Evolutionary conservation across 2,329 filamentous ascomycete species (phyloP).

Genomic region (Fusarium sacchari): DNA sequence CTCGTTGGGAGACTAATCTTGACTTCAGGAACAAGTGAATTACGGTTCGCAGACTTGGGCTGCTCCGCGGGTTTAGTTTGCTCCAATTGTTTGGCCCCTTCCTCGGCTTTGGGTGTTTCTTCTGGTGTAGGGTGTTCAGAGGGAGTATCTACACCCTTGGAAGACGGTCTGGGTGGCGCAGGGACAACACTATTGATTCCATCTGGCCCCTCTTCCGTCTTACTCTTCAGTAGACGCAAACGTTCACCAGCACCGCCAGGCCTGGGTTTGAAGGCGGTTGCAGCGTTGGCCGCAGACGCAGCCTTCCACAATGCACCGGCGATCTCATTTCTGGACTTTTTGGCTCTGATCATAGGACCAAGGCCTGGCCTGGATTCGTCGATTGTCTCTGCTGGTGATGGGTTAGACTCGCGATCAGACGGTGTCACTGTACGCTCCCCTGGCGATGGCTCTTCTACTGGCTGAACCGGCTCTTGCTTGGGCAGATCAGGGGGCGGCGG

Average conservation of each 20-base stretch:
- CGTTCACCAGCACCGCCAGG: slow-evolving; percentile 87
- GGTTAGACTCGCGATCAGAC: slow-evolving; percentile 2
- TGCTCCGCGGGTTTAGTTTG: slow-evolving; percentile 35
- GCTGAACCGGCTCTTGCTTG: slow-evolving; percentile 5
- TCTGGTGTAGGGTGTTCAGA: slow-evolving; percentile 36
- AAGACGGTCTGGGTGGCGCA: slow-evolving; percentile 69
- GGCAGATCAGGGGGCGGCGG: slow-evolving; percentile 38
- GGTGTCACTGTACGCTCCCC: slow-evolving; percentile 36
- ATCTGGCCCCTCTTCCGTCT: slow-evolving; percentile 76
- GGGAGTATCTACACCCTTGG: slow-evolving; percentile 48
- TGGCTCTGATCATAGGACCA: slow-evolving; percentile 90
- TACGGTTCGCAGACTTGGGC: slow-evolving; percentile 47
- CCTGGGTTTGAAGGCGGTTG: slow-evolving; percentile 80
- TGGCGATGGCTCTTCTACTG: slow-evolving; percentile 13
- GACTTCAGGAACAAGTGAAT: slow-evolving; percentile 63
- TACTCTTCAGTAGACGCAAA: slow-evolving; percentile 70
- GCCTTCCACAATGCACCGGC: slow-evolving; percentile 83
- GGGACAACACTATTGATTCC: slow-evolving; percentile 91
- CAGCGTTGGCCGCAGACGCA: slow-evolving; percentile 60
- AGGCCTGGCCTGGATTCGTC: slow-evolving; percentile 52
- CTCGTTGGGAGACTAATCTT: slow-evolving; percentile 64
- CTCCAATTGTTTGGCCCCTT: slow-evolving; percentile 10
- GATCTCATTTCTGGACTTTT: slow-evolving; percentile 76
- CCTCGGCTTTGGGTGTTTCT: slow-evolving; percentile 1
- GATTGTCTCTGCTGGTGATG: slow-evolving; percentile 11